Evolutionary conservation across 1,284 basidiomycete species (phyloP).

Genomic region (Marasmius tenuissimus): DNA sequence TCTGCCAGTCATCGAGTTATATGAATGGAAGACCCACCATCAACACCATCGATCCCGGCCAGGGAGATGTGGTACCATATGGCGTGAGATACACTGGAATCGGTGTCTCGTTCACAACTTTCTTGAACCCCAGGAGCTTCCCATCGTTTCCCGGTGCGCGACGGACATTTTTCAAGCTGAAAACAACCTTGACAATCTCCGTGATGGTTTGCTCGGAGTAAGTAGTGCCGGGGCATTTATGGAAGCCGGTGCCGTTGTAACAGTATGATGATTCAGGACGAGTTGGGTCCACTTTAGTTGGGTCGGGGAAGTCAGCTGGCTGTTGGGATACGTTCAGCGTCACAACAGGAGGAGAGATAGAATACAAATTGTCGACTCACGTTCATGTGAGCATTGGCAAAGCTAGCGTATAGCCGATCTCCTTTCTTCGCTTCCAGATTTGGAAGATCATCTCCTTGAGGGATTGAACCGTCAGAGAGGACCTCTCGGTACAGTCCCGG

Average conservation of each 20-base stretch:
- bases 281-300: conserved; percentile 37
- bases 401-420: conserved; percentile 44
- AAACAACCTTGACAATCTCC: conserved; percentile 45
- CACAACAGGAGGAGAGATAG: background rate
- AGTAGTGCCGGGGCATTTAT: conserved; percentile 38
- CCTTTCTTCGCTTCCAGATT: conserved; percentile 39
- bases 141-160: conserved; percentile 43
- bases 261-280: conserved; percentile 37
- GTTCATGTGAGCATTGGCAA: conserved; percentile 50
- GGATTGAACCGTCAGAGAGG: conserved; percentile 32
- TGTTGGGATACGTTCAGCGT: conserved; percentile 5
- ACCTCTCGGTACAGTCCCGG: conserved; percentile 47
- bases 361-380: conserved; percentile 28
- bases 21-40: conserved; percentile 15
- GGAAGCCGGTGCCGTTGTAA: conserved; percentile 47
- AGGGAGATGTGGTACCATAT: conserved; percentile 28
- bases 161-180: conserved; percentile 44
- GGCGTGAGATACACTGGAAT: conserved; percentile 29
- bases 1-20: too few species aligned
- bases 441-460: conserved; percentile 39
- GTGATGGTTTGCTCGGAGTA: conserved; percentile 40
- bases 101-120: conserved; percentile 24
- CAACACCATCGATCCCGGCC: conserved; percentile 31
- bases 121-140: conserved; percentile 33
- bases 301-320: conserved; percentile 46